Evolutionary conservation across 352 stramenopile species (phyloP), one percentile per base, ranked within the genome.

Genomic region (Plasmopara viticola): DNA sequence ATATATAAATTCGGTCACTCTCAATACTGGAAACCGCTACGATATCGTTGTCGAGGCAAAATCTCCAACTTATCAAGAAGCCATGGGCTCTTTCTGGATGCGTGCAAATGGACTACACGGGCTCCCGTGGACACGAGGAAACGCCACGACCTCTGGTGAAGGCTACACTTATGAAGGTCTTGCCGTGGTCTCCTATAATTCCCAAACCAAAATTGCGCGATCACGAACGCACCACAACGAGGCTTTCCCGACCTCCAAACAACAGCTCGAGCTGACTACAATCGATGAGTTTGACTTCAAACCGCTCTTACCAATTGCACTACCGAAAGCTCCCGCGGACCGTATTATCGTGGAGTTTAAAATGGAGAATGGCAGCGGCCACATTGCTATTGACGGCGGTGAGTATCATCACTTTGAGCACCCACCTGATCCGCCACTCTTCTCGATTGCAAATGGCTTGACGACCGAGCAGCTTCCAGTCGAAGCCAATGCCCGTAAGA

Each of bases 11-110:
- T 63, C 53, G 2, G 28, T 77, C 17, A 41, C 31, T 4, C 12
- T 74, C 7, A 71, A 74, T 44, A 45, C 40, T 4, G 66, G 62
- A 9, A 61, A 74, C 35, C 66, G 66, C 12, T 68, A 69, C 34
- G 66, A 74, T 25, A 51, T 74, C 20, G 17, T 74, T 1, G 57
- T 74, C 17, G 35, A 70, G 34, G 53, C 66, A 2, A 66, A 64
- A 25, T 4, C 20, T 34, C 10, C 37, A 7, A 18, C 38, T 7
- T 34, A 9, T 4, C 35, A 62, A 15, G 17, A 38, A 1, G 9
- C 37, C 10, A 47, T 46, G 20, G 44, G 49, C 0, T 53, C 55
- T 0, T 73, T 68, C 39, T 73, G 61, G 60, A 64, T 73, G 54
- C 65, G 65, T 7, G 60, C 61, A 6, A 70, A 51, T n/a, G 56